Evolutionary conservation across 2,329 filamentous ascomycete genomes (phyloP), one percentile per base, ranked within the genome.

Genomic region (Aspergillus terreus): DNA sequence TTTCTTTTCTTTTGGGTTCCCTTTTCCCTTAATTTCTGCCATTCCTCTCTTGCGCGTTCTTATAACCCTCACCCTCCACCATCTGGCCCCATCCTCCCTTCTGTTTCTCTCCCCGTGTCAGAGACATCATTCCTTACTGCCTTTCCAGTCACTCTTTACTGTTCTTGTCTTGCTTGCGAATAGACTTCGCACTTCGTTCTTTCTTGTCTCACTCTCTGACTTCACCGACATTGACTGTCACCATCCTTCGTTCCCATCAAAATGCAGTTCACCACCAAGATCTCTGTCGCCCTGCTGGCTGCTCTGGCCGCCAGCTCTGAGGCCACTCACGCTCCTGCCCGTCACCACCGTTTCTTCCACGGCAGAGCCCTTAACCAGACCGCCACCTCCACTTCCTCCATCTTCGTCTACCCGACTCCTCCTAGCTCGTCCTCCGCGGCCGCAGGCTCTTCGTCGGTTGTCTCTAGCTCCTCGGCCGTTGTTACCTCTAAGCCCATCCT

Each of bases 201-300:
- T 52, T 51, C 55, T 44, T 35, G 48, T 52, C 45, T 55, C 53
- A 52, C 40, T 33, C 30, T 21, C 27, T 25, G 12, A 9, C 17
- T 44, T 40, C 47, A 46, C 15, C 47, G 57, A 57, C 60, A 66
- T 63, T 60, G 59, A 63, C 49, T 64, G 60, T 53, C 46, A n/a
- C 27, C 27, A 30, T 30, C 43, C 17, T 42, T 47, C 45, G 33
- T 12, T 17, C 56, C 33, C 33, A 41, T 30, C 32, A 49, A 27
- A 44, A 74, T 74, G 71, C 66, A 69, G 45, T 61, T 72, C 55
- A 55, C 65, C 47, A 61, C 59, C 64, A 72, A 69, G 56, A 38
- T 68, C 54, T 66, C 68, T 40, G 40, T 71, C 49, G 66, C 63
- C 50, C 58, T 71, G 44, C 57, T 71, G 47, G 67, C 66, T 23